phyloP scores from a whole-genome alignment of 2,329 filamentous ascomycete genomes.

The Dothideomycetes sp. region DNA sequence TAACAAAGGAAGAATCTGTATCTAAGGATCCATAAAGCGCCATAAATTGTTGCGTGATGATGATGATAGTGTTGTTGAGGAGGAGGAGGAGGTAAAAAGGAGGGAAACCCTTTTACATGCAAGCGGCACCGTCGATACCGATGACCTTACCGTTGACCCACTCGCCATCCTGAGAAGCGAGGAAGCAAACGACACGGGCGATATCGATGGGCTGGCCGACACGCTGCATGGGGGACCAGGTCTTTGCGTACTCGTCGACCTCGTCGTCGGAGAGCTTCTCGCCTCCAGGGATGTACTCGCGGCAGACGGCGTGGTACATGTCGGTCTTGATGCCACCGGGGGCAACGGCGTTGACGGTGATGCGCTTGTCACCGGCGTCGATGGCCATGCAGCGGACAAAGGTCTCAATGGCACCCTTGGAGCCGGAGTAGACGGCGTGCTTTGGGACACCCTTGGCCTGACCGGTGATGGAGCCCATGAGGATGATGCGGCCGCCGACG shows the following conservation, averaged over 20 bases:
- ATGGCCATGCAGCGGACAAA: slow-evolving; percentile 47
- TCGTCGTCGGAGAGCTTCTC: slow-evolving; percentile 48
- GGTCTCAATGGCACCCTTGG: slow-evolving; percentile 47
- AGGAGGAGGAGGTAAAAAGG: not conserved
- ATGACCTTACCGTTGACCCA: slow-evolving; percentile 48
- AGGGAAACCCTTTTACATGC: slow-evolving; percentile 24
- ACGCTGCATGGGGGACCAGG: slow-evolving; percentile 55
- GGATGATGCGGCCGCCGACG: slow-evolving; percentile 44
- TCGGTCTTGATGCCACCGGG: slow-evolving; percentile 48
- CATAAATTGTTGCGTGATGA: slow-evolving; percentile 4
- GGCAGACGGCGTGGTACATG: slow-evolving; percentile 55
- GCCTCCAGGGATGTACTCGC: slow-evolving; percentile 53
- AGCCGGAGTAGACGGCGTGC: slow-evolving; percentile 45
- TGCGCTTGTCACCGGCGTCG: slow-evolving; percentile 46
- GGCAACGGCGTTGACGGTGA: slow-evolving; percentile 53
- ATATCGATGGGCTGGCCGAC: slow-evolving; percentile 61
- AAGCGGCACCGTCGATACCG: slow-evolving; percentile 35
- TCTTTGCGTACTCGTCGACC: slow-evolving; percentile 53
- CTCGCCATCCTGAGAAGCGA: slow-evolving; percentile 50
- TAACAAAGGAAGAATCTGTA: not conserved
- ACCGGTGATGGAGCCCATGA: slow-evolving; percentile 48
- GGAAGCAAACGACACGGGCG: slow-evolving; percentile 54
- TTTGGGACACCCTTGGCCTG: slow-evolving; percentile 48
- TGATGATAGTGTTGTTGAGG: not conserved
- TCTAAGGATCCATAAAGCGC: not conserved